Percentiles rank a stretch among this genome's conserved stretches.
phyloP scores from a whole-genome alignment of 2,329 filamentous ascomycete species.

The Ophiocordyceps polyrhachis-furcata region DNA sequence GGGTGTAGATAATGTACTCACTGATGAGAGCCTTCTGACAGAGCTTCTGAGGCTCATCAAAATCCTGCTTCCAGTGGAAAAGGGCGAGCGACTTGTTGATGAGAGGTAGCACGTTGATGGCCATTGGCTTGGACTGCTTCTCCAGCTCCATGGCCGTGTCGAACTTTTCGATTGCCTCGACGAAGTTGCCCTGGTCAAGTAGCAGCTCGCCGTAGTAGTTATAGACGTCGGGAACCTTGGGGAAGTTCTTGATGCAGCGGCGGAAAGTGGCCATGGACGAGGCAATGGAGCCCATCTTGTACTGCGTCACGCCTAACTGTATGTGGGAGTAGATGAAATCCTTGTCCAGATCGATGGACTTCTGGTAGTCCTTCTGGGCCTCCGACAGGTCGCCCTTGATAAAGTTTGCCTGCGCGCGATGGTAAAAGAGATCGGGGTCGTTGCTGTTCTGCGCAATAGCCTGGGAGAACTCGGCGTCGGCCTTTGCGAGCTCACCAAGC shows the following conservation, averaged over 20 bases:
- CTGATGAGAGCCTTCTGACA: conserved; percentile 96
- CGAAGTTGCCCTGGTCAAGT: conserved; percentile 88
- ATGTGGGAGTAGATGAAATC: conserved; percentile 99
- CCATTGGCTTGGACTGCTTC: conserved; percentile 79
- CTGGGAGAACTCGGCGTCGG: conserved; percentile 70
- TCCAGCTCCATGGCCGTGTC: conserved; percentile 98
- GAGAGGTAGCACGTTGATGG: conserved; percentile 91
- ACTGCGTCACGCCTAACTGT: conserved; percentile 95
- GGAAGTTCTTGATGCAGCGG: conserved; percentile 95
- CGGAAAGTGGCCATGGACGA: conserved; percentile 98
- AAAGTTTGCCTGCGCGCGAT: conserved; percentile 95
- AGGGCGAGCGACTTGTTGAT: conserved; percentile 97
- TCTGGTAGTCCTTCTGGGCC: conserved; percentile 96
- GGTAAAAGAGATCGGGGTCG: conserved; percentile 97
- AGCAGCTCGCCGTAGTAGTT: conserved; percentile 98
- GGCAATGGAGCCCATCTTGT: conserved; percentile 97
- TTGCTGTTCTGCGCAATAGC: conserved; percentile 70
- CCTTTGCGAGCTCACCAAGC: conserved; percentile 71
- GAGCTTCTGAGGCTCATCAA: conserved; percentile 80
- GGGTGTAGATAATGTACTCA: conserved; percentile 29
- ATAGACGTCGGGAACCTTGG: conserved; percentile 91
- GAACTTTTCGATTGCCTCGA: conserved; percentile 94
- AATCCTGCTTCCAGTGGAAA: conserved; percentile 98
- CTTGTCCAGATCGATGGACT: conserved; percentile 90
- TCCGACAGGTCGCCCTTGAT: conserved; percentile 87